Percentiles rank a stretch among this genome's conserved stretches.
phyloP scores from a whole-genome alignment of 352 stramenopile genomes.

The Globisporangium lucens region DNA sequence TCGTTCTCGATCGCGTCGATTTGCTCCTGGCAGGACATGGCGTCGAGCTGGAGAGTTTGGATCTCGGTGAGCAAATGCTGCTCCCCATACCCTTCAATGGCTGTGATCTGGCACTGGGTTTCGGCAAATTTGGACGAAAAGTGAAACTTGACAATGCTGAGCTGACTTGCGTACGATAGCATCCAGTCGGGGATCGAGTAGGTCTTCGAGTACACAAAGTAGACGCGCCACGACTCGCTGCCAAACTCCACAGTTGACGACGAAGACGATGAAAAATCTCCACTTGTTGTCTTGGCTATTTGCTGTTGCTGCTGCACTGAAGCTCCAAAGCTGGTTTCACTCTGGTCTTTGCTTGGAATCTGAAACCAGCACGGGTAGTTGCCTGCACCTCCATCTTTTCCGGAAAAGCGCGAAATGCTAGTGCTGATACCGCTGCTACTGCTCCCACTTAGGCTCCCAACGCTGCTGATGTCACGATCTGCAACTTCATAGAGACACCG shows the following conservation, averaged over 20 bases:
- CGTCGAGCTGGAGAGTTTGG: conserved; percentile 40
- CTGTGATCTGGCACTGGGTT: conserved; percentile 25
- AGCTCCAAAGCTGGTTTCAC: neutral
- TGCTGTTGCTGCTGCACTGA: too few relatives aligned
- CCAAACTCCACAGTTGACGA: conserved; percentile 31
- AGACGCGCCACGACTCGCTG: conserved; percentile 41
- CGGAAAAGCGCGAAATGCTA: neutral
- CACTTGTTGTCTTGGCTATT: neutral
- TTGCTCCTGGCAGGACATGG: conserved; percentile 49
- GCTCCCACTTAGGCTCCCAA: conserved; percentile 6
- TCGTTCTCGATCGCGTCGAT: conserved; percentile 56
- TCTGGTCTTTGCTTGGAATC: neutral
- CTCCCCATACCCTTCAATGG: conserved; percentile 31
- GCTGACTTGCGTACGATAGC: conserved; percentile 31
- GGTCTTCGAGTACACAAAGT: conserved; percentile 43
- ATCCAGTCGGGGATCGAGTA: conserved; percentile 38
- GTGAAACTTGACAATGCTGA: conserved; percentile 45
- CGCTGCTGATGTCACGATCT: conserved; percentile 43
- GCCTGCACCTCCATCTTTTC: neutral
- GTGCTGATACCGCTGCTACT: conserved; percentile 9
- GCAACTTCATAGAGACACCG: conserved; percentile 40
- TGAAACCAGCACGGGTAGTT: conserved; percentile 17
- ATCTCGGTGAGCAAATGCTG: conserved; percentile 50
- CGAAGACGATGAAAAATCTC: neutral
- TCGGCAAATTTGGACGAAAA: conserved; percentile 34